Base-by-base conservation (phyloP, 2,329 filamentous ascomycete species). In the Hypoxylon sp. region DNA sequence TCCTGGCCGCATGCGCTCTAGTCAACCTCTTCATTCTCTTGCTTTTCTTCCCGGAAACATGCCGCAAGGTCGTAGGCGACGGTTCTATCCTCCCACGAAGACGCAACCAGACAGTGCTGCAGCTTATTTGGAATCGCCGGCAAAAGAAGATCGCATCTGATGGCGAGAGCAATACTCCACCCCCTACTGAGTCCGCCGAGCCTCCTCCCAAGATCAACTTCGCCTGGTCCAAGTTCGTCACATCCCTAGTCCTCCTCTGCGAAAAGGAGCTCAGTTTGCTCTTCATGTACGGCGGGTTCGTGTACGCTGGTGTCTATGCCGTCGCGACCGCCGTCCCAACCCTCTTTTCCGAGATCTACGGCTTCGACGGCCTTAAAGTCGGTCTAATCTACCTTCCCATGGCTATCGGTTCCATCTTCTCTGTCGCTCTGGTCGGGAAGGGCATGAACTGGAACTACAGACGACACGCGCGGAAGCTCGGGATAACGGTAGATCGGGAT, bases 361-460 rank as follows among this genome's bases (percentile, higher is more conserved):
- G 77, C 28, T 84, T 82, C 65, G 78, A 80, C 66, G 80, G 83
- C 53, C 73, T 86, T 6, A 77, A 83, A 65, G 79, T 84, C 44
- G 83, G 84, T 2, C 77, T 87, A 2, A 83, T 84, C 64, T 87
- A 83, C 70, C 77, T 87, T 5, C 83, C 84, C 0, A 84, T 84
- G 63, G 84, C 84, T 0, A 70, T 81, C 1, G 84, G 84, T 2
- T 84, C 81, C 65, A 81, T 80, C 52, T 49, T 79, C 7, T 81
- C 83, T 0, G 79, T 82, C 30, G 65, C 85, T 12, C 70, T 78
- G 3, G 84, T 86, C 67, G 90, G 91, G 4, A 82, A 83, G 66
- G 71, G 85, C 7, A 78, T 85, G 54, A 83, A 86, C 76, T 87
- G 85, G 81, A 93, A 93, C 75, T 95, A 92, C 76, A 82, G 86